phyloP scores from a whole-genome alignment of 352 stramenopile species.

The Phytophthora citrophthora region DNA sequence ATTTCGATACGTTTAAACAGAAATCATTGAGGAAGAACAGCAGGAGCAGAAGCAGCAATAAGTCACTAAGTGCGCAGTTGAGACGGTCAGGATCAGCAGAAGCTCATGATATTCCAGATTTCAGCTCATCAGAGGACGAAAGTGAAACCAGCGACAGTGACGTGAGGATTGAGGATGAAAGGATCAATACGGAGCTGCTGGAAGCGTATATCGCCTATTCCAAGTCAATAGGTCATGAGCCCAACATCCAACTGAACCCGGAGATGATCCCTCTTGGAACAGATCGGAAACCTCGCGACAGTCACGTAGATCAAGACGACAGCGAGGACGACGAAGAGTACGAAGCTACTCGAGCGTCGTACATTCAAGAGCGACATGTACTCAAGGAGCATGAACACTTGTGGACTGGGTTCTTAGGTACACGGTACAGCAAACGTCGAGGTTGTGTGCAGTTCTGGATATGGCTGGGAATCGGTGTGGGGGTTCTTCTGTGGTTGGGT shows the following conservation, averaged over 20 bases:
- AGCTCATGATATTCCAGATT: constrained; percentile 58
- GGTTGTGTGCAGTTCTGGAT: constrained; percentile 44
- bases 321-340: constrained; percentile 53
- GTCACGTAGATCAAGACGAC: constrained; percentile 71
- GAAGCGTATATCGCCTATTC: constrained; percentile 96
- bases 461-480: constrained; percentile 46
- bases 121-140: constrained; percentile 73
- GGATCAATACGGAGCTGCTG: constrained; percentile 93
- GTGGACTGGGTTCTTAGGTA: constrained; percentile 60
- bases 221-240: constrained; percentile 85
- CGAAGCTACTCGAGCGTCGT: constrained; percentile 33
- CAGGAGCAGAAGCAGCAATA: constrained; percentile 19
- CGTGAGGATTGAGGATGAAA: constrained; percentile 80
- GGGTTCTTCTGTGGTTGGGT: constrained; percentile 36
- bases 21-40: constrained; percentile 28
- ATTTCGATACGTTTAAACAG: constrained; percentile 54
- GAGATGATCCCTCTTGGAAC: constrained; percentile 46
- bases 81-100: constrained; percentile 25
- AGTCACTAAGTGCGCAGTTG: constrained; percentile 22
- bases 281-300: constrained; percentile 39
- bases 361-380: constrained; percentile 44
- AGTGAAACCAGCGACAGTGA: constrained; percentile 44
- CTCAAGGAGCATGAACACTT: constrained; percentile 44
- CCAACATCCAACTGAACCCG: constrained; percentile 84
- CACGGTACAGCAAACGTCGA: constrained; percentile 43